Conservation (phyloP, 2,329 filamentous ascomycete genomes). For the Apiospora aurea region DNA sequence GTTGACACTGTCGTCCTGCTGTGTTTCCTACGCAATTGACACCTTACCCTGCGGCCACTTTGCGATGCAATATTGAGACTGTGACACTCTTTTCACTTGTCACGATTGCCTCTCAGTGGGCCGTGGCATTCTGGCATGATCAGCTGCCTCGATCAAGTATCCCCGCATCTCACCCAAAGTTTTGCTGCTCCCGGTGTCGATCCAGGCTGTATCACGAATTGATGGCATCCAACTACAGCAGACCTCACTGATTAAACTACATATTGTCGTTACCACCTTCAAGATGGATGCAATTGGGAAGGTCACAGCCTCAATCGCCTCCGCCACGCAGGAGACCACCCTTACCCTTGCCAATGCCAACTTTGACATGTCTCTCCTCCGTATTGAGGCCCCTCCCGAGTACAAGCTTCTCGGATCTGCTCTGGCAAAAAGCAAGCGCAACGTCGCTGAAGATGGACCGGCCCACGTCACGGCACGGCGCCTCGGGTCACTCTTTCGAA, state of each 20-base stretch:
- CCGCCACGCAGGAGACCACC: slow-evolving; percentile 28
- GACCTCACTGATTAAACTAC: too few species aligned
- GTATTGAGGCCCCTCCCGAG: slow-evolving; percentile 25
- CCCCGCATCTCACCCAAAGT: too few species aligned
- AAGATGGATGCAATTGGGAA: slow-evolving; percentile 28
- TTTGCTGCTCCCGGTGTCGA: too few species aligned
- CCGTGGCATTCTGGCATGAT: background rate
- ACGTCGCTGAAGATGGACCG: slow-evolving; percentile 26
- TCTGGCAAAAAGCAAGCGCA: background rate
- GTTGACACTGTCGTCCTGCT: background rate
- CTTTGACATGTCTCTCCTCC: slow-evolving; percentile 30
- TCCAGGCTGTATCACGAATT: too few species aligned
- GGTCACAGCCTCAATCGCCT: slow-evolving; percentile 22
- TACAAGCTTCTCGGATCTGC: slow-evolving; percentile 25
- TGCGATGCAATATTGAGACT: too few species aligned
- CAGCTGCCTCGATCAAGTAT: background rate
- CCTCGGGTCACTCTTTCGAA: slow-evolving; percentile 27
- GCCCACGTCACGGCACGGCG: slow-evolving; percentile 27
- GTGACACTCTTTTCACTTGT: too few species aligned
- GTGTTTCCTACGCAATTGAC: background rate
- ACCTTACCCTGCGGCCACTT: too few species aligned
- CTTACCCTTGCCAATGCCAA: slow-evolving; percentile 29
- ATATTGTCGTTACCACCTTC: too few species aligned
- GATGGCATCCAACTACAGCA: background rate
- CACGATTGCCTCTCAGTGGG: too few species aligned